Evolutionary conservation across 768 basidiomycete genomes (phyloP), one percentile per base, ranked within the genome.

Genomic region (Auricularia heimuer): DNA sequence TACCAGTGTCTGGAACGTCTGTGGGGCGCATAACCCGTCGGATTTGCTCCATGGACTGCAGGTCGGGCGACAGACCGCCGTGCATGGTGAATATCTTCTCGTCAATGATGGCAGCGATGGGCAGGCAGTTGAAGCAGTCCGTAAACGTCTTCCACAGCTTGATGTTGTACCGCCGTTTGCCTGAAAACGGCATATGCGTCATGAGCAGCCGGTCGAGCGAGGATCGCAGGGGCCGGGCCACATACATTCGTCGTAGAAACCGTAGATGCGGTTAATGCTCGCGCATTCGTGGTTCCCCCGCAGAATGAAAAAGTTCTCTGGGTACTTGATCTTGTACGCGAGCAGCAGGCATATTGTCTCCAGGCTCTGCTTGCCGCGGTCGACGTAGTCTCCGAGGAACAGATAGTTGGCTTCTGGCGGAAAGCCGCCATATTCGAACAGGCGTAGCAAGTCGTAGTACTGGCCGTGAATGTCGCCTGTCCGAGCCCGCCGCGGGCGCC

Each of bases 51-150:
- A 98, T 97, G 73, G 92, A 94, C 81, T 98, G 95, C 67, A 99
- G 80, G 77, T 98, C 96, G 56, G 96, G 96, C 76, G 92, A 94
- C 70, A 98, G 82, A 62, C 96, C 96, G 64, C 96, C 96, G 72
- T 98, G 96, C 96, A 98, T 98, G 62, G 95, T 98, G 77, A 99
- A 99, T 75, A 99, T 99, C 82, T 98, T 99, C 79, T 98, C 96
- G 79, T 98, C 96, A 75, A 99, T 98, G 78, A 99, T 98, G 71
- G 96, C 96, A 60, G 96, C 96, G 75, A 99, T 98, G 42, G 96
- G 96, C 69, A 98, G 81, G 76, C 96, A 98, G 81, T 99, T 99
- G 85, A 99, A 99, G 80, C 96, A 98, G 76, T 99, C 96, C 66
- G 96, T 99, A 77, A 99, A 99, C 42, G 96, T 99, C 84, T 99